Conservation (phyloP, 352 stramenopile species). For the Globisporangium carolinianum region DNA sequence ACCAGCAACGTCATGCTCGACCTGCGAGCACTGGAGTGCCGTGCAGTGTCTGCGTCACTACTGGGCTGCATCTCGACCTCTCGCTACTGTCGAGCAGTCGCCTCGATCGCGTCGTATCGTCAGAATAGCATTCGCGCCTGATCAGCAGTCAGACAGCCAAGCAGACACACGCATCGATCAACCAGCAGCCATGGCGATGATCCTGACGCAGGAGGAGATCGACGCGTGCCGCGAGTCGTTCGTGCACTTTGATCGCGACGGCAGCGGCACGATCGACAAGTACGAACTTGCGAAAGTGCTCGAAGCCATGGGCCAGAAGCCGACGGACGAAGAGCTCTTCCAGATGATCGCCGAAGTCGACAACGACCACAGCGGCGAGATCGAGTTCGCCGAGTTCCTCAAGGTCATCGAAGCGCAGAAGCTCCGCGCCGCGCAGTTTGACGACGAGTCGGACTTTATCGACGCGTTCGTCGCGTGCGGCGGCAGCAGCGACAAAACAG, state of each 20-base stretch:
- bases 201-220: conserved; percentile 94
- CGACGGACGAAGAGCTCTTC: conserved; percentile 96
- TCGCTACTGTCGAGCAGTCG: no score
- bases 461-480: conserved; percentile 95
- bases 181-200: conserved; percentile 43
- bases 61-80: no score
- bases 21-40: no score
- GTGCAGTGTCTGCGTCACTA: no score
- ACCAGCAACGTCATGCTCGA: no score
- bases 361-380: conserved; percentile 91
- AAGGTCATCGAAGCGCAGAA: conserved; percentile 97
- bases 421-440: conserved; percentile 89
- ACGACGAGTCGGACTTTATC: conserved; percentile 97
- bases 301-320: conserved; percentile 96
- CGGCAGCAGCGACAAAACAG: conserved; percentile 87
- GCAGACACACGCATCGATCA: not conserved
- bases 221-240: conserved; percentile 95
- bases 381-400: conserved; percentile 97
- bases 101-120: no score
- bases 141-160: not conserved
- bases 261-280: conserved; percentile 94
- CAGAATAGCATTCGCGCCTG: no score
- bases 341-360: conserved; percentile 95
- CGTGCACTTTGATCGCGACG: conserved; percentile 95
- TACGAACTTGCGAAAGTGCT: conserved; percentile 92